Conservation (phyloP, 2,329 filamentous ascomycete species). For the Teratosphaeria gauchensis region DNA sequence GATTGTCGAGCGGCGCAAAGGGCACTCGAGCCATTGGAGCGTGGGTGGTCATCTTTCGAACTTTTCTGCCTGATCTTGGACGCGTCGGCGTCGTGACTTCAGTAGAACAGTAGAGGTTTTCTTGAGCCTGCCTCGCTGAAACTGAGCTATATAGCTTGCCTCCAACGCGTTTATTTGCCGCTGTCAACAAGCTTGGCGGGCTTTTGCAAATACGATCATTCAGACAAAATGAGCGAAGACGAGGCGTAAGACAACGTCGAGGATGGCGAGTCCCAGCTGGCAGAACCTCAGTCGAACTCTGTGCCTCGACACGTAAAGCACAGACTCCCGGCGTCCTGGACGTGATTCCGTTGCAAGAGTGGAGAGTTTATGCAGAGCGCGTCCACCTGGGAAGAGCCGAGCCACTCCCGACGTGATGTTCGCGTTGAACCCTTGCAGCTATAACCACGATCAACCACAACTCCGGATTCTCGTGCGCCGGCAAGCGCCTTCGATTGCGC, state of each 20-base stretch:
- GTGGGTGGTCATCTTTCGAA: constrained; percentile 18
- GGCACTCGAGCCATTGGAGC: constrained; percentile 49
- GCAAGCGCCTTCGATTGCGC: neutral
- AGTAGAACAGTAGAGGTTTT: neutral
- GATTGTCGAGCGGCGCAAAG: constrained; percentile 61
- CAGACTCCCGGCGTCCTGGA: neutral
- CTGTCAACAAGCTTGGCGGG: neutral
- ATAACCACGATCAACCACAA: neutral
- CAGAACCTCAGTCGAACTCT: neutral
- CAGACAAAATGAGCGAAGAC: neutral
- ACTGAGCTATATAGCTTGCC: neutral
- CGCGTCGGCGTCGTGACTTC: neutral
- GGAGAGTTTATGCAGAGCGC: neutral
- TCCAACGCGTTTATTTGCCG: neutral
- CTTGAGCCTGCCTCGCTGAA: neutral
- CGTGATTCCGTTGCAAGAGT: neutral
- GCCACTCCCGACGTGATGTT: neutral
- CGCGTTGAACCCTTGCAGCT: neutral
- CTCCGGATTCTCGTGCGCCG: neutral
- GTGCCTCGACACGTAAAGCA: neutral
- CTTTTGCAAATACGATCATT: neutral
- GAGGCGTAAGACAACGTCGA: neutral
- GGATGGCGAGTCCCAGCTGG: neutral
- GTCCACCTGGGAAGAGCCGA: neutral
- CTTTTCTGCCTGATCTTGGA: neutral